Evolutionary conservation across 73 alveolate genomes (phyloP), one percentile per base, ranked within the genome.

Genomic region (Breviolum minutum): DNA sequence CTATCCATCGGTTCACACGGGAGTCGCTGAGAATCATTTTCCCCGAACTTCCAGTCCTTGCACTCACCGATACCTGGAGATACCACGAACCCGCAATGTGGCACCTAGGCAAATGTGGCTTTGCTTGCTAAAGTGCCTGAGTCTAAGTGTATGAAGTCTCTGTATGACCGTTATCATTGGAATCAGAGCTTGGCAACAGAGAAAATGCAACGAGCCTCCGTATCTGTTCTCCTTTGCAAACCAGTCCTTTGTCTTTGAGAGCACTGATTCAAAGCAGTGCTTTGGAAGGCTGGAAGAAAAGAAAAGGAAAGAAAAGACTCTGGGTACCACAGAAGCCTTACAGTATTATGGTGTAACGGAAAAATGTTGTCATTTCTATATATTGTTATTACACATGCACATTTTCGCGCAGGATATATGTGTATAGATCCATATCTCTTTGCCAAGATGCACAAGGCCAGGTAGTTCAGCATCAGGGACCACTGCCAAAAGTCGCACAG

Each of bases 41-140:
- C 2, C 17, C 77, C 17, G 4, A 14, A 17, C 24, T 2, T 22
- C 24, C 63, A 29, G 26, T 68, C 95, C 95, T 87, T 26, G 81
- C 76, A 68, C 9, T 17, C 95, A 9, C 95, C 95, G 29, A 88
- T 88, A 60, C 95, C 95, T 20, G 95, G 95, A 9, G 83, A 70
- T 22, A 88, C n/a, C 66, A 88, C 95, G 17, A 88, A 88, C 71
- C 95, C 73, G 27, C 64, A 40, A 71, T 26, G 7, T 48, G 92
- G 32, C n/a, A 26, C 92, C 92, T 83, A 61, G 24, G 71, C 76
- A n/a, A 40, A 3, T 40, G 5, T 40, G 54, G 54, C 0, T 40
- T 40, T 40, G 5, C 54, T 40, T 40, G 54, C 54, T 3, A 40
- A 40, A 40, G 54, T 40, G 54, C 3, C 54, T 40, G 54, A 2